phyloP scores from a whole-genome alignment of 306 rosid genomes.

The Abrus precatorius region DNA sequence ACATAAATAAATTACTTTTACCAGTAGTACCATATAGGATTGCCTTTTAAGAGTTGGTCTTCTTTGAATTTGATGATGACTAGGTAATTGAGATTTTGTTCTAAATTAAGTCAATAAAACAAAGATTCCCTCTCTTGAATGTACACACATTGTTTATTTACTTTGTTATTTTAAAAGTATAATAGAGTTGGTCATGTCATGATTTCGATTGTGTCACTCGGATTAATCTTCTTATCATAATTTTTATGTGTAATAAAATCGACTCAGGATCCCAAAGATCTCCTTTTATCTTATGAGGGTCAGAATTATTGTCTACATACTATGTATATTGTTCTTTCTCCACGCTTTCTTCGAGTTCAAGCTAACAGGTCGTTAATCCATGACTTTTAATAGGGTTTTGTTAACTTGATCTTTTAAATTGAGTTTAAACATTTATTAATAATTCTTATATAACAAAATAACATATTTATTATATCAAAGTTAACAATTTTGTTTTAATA shows the following conservation, averaged over 20 bases:
- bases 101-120: constrained; percentile 17
- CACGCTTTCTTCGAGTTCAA: background rate
- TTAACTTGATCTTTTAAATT: too few species aligned
- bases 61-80: background rate
- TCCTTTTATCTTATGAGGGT: background rate
- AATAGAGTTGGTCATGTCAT: constrained; percentile 1
- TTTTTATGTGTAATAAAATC: constrained; percentile 4
- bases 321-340: background rate
- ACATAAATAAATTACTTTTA: background rate
- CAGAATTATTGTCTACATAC: background rate
- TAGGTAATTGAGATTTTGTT: background rate
- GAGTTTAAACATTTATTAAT: too few species aligned
- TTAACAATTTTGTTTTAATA: too few species aligned
- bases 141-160: background rate
- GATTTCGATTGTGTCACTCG: constrained; percentile 17
- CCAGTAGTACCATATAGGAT: background rate
- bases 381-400: background rate
- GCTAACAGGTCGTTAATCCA: background rate
- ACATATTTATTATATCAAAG: too few species aligned
- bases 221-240: background rate
- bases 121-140: background rate
- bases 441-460: too few species aligned
- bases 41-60: background rate
- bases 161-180: background rate
- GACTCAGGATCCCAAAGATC: background rate